These are phyloP conservation scores for Fusarium azukiicola DNA, from an alignment of 2,329 filamentous ascomycete genomes.

Conservation along the genomic window DNA sequence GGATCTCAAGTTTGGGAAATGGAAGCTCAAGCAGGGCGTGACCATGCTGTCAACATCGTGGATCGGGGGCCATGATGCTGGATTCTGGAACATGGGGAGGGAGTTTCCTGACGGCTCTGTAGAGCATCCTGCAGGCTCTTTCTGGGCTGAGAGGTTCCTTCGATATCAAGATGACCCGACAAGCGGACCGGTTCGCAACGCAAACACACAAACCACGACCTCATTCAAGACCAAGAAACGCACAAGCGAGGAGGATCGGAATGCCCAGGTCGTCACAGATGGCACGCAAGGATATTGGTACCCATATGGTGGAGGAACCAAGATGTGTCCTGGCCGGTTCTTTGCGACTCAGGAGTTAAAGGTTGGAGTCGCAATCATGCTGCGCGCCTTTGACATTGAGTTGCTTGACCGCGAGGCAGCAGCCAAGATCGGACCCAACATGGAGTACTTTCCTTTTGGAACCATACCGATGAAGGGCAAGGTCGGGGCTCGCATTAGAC, in stretches of 20 bases:
- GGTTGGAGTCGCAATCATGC: slow-evolving; percentile 55
- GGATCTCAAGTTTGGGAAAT: slow-evolving; percentile 49
- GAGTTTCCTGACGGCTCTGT: slow-evolving; percentile 2
- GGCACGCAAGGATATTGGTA: slow-evolving; percentile 58
- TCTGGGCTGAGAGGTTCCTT: slow-evolving; percentile 53
- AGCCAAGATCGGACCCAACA: slow-evolving; percentile 36
- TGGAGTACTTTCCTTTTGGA: slow-evolving; percentile 51
- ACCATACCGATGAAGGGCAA: slow-evolving; percentile 47
- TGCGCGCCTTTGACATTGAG: slow-evolving; percentile 58
- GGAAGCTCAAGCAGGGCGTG: slow-evolving; percentile 40
- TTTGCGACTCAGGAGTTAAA: slow-evolving; percentile 62
- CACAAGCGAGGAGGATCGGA: slow-evolving; percentile 23
- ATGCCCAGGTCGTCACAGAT: slow-evolving; percentile 35
- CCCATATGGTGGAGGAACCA: slow-evolving; percentile 59
- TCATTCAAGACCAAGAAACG: slow-evolving; percentile 1
- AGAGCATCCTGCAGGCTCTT: slow-evolving; percentile 42
- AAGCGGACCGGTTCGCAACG: slow-evolving; percentile 39
- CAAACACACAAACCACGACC: not conserved
- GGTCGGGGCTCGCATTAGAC: slow-evolving; percentile 38
- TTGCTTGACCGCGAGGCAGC: slow-evolving; percentile 39
- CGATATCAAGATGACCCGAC: slow-evolving; percentile 43
- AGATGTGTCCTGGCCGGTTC: slow-evolving; percentile 61
- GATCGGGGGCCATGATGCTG: slow-evolving; percentile 34
- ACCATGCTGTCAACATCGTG: slow-evolving; percentile 44
- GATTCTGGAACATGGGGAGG: slow-evolving; percentile 47